Conservation (phyloP, 2,329 filamentous ascomycete species). For the Aspergillus amoenus region DNA sequence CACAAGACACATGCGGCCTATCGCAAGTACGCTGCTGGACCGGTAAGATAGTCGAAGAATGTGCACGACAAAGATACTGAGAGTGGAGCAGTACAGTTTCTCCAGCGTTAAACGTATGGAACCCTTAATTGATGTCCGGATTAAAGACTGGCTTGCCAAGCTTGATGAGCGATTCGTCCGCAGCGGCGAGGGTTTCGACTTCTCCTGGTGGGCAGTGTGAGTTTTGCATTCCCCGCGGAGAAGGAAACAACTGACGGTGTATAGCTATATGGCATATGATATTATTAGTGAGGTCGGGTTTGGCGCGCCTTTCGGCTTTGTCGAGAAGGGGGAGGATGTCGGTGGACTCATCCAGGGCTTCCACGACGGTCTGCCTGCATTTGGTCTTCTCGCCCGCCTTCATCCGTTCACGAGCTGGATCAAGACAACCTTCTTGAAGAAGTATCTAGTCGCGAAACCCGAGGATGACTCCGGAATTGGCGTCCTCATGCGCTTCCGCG, state of each 20-base stretch:
- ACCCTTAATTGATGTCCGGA: slow-evolving; percentile 53
- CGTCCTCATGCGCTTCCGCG: slow-evolving; percentile 58
- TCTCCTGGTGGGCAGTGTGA: slow-evolving; percentile 55
- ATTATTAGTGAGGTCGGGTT: slow-evolving; percentile 59
- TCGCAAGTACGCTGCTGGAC: slow-evolving; percentile 55
- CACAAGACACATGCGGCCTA: slow-evolving; percentile 52
- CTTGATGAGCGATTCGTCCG: slow-evolving; percentile 49
- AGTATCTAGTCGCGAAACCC: slow-evolving; percentile 55
- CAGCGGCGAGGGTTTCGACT: slow-evolving; percentile 51
- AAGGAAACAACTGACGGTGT: background rate
- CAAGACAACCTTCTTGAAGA: slow-evolving; percentile 53
- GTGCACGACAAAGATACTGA: background rate
- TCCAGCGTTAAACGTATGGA: slow-evolving; percentile 61
- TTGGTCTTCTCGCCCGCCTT: slow-evolving; percentile 53
- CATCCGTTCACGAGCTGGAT: slow-evolving; percentile 57
- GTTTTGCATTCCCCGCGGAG: slow-evolving; percentile 1
- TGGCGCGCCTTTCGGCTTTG: slow-evolving; percentile 57
- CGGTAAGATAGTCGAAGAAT: slow-evolving; percentile 28
- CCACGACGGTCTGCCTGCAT: slow-evolving; percentile 52
- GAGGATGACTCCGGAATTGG: slow-evolving; percentile 57
- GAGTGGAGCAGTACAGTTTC: slow-evolving; percentile 48
- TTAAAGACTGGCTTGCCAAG: slow-evolving; percentile 52
- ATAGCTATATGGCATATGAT: slow-evolving; percentile 56
- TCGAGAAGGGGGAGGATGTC: slow-evolving; percentile 53
- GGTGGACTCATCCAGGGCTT: slow-evolving; percentile 56